Base-by-base conservation (phyloP, 139 green algal species). In the Coccomyxa sp. region DNA sequence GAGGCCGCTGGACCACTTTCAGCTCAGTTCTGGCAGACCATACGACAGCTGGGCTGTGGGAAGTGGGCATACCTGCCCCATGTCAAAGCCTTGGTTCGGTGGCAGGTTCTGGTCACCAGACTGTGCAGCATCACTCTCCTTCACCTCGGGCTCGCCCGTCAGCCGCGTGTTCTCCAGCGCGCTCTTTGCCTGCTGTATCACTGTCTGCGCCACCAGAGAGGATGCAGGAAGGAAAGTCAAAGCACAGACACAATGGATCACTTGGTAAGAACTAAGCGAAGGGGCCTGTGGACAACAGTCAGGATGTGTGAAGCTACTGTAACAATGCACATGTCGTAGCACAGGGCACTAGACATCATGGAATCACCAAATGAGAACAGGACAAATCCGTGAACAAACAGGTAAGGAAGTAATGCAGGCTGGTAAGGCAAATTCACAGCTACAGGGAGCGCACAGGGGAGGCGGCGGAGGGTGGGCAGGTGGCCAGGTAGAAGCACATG, bases 401-500 rank as follows among this genome's bases (percentile, higher is more conserved):
- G 38, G 38, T 51, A 3, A 51, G 38, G 38, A 51, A 7, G 38
- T 51, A n/a, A 3, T 51, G 38, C 38, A 51, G 38, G 38, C 38
- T 51, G 38, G 38, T 51, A 51, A 51, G 38, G 38, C 38, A 51
- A n/a, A 51, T 51, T 3, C 38, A 51, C 38, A 51, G 38, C 38
- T 51, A 51, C 38, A 51, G 38, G 38, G 38, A 71, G 63, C 63
- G 18, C 63, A 71, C 21, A 71, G 18, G 63, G 63, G 18, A 21
- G 10, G 63, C 1, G 4, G 18, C 21, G 21, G 63, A 71, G 10
- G 63, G 63, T 9, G 18, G 63, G 63, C 63, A 71, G 63, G 93
- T 91, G n/a, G 93, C 92, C 16, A 98, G 82, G 30, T 91, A 60
- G 80, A 95, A 89, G 89, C 95, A 98, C 96, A 99, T 99, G 80